Base-by-base conservation (phyloP, 164 flowering plant species). In the Hamamelis virginiana region DNA sequence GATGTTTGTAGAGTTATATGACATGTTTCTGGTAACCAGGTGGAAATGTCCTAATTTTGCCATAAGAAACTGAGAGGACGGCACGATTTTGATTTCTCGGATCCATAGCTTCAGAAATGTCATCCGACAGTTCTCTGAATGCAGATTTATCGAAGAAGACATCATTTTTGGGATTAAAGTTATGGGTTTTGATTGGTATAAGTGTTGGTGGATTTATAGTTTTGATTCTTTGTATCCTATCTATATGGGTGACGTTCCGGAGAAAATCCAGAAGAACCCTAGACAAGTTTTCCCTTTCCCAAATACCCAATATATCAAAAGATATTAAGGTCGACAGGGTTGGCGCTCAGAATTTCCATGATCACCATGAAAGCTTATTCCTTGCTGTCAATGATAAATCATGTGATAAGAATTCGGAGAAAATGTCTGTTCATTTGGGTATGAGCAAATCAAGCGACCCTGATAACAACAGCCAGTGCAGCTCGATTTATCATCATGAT, bases 161-260 rank as follows among this genome's bases (percentile, higher is more conserved):
- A 26, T 69, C 83, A 22, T 22, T 83, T 68, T 76, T 86, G 65
- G 92, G 88, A 63, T 53, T 90, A 53, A 85, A 85, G 58, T 66
- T 92, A 60, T 92, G 96, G 96, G 92, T 86, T 69, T 73, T 89
- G 79, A 86, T 92, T 60, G 84, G 96, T 59, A 58, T 89, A 45
- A 74, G 81, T 62, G 85, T 92, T 69, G 90, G 90, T 48, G 86
- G 74, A 58, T 87, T 88, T 68, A 84, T 92, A 48, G 80, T 88
- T 56, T 71, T 84, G 65, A 84, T 88, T 77, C 86, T 92, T 12
- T 81, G 83, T 66, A 59, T 85, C 69, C 67, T 92, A 65, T 82
- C 89, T 55, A 53, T 91, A 62, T 90, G 92, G 91, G 72, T 80
- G 10, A 74, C 77, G 19, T 84, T 80, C 48, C 76, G 89, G 65